Evolutionary conservation across 83 land plant species (phyloP).

Genomic region (Thuja plicata): DNA sequence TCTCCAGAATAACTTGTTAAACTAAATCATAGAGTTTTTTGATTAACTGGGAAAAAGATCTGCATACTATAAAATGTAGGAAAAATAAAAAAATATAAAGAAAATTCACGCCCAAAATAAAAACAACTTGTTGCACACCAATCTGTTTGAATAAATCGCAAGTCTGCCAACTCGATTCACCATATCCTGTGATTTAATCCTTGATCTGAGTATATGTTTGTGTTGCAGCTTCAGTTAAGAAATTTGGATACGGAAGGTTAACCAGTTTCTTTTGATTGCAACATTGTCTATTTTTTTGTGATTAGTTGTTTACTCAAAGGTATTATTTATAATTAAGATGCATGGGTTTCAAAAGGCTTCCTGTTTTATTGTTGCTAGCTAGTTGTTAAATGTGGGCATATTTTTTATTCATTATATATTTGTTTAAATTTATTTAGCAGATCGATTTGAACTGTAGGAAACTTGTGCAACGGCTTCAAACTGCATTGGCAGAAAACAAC

Average conservation of each 20-base stretch:
- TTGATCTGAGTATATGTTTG: neutral
- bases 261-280: neutral
- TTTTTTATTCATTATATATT: neutral
- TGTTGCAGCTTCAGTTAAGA: too few relatives aligned
- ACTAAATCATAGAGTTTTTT: too few relatives aligned
- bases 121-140: too few relatives aligned
- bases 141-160: too few relatives aligned
- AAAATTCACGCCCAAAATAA: too few relatives aligned
- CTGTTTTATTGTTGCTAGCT: neutral
- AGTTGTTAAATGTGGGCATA: neutral
- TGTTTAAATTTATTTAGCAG: neutral
- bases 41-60: too few relatives aligned
- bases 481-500: neutral
- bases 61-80: too few relatives aligned
- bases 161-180: too few relatives aligned
- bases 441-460: conserved; percentile 4
- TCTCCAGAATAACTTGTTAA: too few relatives aligned
- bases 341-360: neutral
- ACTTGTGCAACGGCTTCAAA: conserved; percentile 11
- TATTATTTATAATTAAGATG: neutral
- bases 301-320: neutral
- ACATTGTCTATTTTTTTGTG: neutral
- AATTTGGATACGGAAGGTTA: neutral
- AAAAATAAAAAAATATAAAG: too few relatives aligned
- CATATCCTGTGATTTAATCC: too few relatives aligned